Conservation (phyloP, 805 yeast genomes). For the Starmerella bombicola region DNA sequence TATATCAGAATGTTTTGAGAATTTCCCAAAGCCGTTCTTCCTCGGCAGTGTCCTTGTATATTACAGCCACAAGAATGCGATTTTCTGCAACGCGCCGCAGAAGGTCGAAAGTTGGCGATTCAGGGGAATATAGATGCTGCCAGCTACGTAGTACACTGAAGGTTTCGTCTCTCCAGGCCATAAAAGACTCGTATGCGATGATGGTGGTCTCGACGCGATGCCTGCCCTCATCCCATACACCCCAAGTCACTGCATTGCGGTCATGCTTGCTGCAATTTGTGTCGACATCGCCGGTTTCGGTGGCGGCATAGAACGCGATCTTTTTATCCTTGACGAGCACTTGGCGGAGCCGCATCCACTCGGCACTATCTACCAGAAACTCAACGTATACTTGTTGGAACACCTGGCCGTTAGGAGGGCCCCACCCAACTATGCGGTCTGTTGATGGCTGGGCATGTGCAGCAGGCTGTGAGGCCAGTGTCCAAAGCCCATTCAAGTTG, state of each 20-base stretch:
- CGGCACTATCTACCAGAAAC: constrained; percentile 59
- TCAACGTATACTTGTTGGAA: constrained; percentile 94
- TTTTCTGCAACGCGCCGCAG: constrained; percentile 48
- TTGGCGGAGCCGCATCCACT: constrained; percentile 41
- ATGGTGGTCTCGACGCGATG: constrained; percentile 75
- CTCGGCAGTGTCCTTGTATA: constrained; percentile 33
- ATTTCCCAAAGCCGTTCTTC: constrained; percentile 18
- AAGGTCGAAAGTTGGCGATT: constrained; percentile 43
- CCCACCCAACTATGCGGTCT: constrained; percentile 96
- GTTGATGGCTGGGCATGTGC: constrained; percentile 62
- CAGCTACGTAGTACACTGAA: constrained; percentile 85
- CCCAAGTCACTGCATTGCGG: constrained; percentile 92
- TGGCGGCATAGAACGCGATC: constrained; percentile 67
- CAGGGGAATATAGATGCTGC: constrained; percentile 62
- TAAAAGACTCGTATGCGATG: constrained; percentile 81
- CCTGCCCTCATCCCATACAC: constrained; percentile 84
- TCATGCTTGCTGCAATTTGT: constrained; percentile 45
- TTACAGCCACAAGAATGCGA: constrained; percentile 68
- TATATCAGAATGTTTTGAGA: constrained; percentile 3
- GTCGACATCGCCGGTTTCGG: constrained; percentile 33
- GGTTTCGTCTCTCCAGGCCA: constrained; percentile 94
- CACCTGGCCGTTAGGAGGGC: constrained; percentile 76
- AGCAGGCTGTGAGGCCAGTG: constrained; percentile 94
- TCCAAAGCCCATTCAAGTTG: constrained; percentile 62
- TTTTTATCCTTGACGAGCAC: constrained; percentile 28